Evolutionary conservation across 192 early-diverging fungal species (phyloP), one percentile per base, ranked within the genome.

Genomic region (Lobosporangium transversale): DNA sequence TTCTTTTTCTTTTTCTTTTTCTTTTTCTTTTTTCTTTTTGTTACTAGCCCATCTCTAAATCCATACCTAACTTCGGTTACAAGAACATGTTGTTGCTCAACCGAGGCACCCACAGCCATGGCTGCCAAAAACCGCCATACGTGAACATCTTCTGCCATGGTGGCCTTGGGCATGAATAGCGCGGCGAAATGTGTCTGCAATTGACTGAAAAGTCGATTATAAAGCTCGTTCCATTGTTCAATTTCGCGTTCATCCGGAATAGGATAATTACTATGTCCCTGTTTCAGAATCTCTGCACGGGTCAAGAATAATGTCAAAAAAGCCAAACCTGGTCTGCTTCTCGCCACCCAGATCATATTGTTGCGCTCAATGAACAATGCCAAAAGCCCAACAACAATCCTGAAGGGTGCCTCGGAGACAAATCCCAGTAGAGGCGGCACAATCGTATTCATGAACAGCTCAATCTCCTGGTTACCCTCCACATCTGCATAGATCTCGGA

Each of bases 111-210:
- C 1, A 95, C 90, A 2, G 97, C 97, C 85, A 99, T 91, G 0
- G 95, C 93, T 0, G 97, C 95, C 79, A 99, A 82, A 65, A 99
- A 99, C 70, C 98, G 96, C 97, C 97, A 99, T 18, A 98, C 92
- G 68, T 96, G 94, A 30, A 94, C 85, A 75, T 98, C 96, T 73
- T 94, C 89, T 49, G 87, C 60, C 66, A 69, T 68, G 36, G 82
- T 57, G 21, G 84, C 64, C 52, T 85, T 78, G 23, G 88, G 82
- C 21, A 94, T 90, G 75, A 98, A 98, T n/a, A 98, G 62, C 27
- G 85, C 64, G 11, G 86, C 79, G 62, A 97, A 92, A 51, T 92
- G 84, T 14, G 84, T 87, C 63, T 93, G 88, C 53, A 98, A 79
- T 40, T 88, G 82, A 42, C 79, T 82, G 42, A 98, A 99, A 48